phyloP scores from a whole-genome alignment of 1,284 basidiomycete species.

The Leccinum insolens region DNA sequence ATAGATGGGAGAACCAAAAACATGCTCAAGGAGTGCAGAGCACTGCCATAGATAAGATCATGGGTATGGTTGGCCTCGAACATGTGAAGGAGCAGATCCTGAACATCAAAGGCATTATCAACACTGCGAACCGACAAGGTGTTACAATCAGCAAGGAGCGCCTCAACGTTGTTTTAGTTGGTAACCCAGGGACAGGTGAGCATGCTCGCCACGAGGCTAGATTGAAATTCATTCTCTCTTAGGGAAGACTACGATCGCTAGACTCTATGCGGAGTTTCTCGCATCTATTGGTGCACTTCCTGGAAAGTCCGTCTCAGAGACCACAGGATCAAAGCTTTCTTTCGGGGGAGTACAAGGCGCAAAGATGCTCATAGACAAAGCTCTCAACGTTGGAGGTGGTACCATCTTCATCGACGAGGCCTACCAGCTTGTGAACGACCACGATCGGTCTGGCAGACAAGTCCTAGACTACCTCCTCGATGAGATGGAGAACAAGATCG shows the following conservation, averaged over 20 bases:
- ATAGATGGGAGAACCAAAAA: not conserved
- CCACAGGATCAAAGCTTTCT: not conserved
- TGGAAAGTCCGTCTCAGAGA: not conserved
- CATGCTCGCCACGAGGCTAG: not conserved
- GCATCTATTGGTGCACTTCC: not conserved
- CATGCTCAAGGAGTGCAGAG: not conserved
- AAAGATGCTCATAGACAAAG: no score
- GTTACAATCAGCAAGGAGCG: not conserved
- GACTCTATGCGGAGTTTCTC: not conserved
- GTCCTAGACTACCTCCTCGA: not conserved
- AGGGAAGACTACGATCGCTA: not conserved
- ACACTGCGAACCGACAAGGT: not conserved
- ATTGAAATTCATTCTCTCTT: not conserved
- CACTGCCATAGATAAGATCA: not conserved
- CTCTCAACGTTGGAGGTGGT: no score
- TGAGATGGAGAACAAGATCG: not conserved
- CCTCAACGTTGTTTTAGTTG: not conserved
- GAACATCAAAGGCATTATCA: not conserved
- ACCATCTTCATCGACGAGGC: no score
- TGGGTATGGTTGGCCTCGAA: not conserved
- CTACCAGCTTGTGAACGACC: no score
- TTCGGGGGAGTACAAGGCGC: not conserved
- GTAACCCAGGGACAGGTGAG: conserved; percentile 1
- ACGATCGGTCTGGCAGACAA: not conserved
- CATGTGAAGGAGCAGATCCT: not conserved